Evolutionary conservation across 305 asterid species (phyloP).

Genomic region (Solanum chacoense): DNA sequence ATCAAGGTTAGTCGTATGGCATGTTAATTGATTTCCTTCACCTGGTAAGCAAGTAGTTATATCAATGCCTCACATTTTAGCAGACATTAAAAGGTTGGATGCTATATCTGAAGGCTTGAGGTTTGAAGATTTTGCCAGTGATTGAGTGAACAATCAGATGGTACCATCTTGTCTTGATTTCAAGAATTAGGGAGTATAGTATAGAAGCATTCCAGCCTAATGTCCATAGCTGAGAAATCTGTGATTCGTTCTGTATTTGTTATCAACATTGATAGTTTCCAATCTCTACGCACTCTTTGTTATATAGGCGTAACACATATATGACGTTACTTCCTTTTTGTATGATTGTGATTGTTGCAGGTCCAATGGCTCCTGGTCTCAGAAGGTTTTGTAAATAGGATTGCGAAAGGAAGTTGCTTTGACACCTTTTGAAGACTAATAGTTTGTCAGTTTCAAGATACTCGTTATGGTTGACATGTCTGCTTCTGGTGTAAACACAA

Average conservation of each 20-base stretch:
- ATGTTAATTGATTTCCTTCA: background rate
- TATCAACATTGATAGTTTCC: background rate
- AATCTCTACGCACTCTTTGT: background rate
- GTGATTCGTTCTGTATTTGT: background rate
- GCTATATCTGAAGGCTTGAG: slow-evolving; percentile 39
- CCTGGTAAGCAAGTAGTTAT: background rate
- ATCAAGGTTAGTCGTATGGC: slow-evolving; percentile 33
- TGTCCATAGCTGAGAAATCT: background rate
- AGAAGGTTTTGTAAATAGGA: slow-evolving; percentile 4
- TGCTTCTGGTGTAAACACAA: background rate
- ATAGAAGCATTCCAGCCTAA: background rate
- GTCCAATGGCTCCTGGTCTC: background rate
- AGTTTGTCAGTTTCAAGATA: background rate
- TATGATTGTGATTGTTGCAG: background rate
- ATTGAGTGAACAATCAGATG: slow-evolving; percentile 17
- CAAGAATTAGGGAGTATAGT: background rate
- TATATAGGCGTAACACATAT: background rate
- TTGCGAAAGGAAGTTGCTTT: background rate
- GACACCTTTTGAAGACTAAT: background rate
- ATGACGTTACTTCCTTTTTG: background rate
- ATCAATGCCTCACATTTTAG: background rate
- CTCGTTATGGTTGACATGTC: background rate
- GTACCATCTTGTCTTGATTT: slow-evolving; percentile 4
- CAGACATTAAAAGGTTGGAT: slow-evolving; percentile 42
- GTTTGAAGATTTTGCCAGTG: slow-evolving; percentile 38